Base-by-base conservation (phyloP, 2,329 filamentous ascomycete species). In the Epichloe typhina region DNA sequence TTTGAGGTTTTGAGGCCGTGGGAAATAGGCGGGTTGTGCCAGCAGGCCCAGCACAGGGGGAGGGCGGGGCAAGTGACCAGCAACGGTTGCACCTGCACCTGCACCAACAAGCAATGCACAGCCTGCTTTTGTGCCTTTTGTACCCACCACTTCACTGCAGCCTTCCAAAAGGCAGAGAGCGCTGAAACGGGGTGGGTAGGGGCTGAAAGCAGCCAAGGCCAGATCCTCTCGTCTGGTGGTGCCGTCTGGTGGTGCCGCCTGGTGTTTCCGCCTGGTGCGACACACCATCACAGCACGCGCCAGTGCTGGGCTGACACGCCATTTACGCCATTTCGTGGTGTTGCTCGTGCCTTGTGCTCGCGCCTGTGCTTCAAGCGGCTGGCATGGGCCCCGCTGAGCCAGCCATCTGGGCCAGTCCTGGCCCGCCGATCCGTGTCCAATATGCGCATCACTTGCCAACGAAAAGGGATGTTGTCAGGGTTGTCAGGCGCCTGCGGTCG, bases 1-100 rank as follows among this genome's bases (percentile, higher is more conserved):
- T 39, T 43, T 44, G 47, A 44, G 31, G 47, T 38, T 49, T 49
- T 49, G 43, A 40, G 38, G 46, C 35, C 13, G 47, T 49, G 26
- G 33, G 40, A 31, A 31, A 9, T 31, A 11, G 26, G 7, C 8
- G 8, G 26, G 26, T 31, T 31, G 3, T 31, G 26, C 26, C 26
- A 31, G 23, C 7, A 26, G 23, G 23, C 7, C 23, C 23, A 26
- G 26, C 26, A 31, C 26, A 31, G 26, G 8, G 26, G 26, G 8
- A 1, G 26, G 8, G 26, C 17, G 26, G 26, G 26, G 8, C 8
- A 31, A 31, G 26, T 9, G 8, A 31, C 3, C 26, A 31, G 6
- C 7, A 31, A 31, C 26, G 26, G 26, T 31, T 4, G 26, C 26
- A 31, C 8, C 26, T 21, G 38, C 13, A 5, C 36, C 26, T 3